Evolutionary conservation across 2,329 filamentous ascomycete species (phyloP).

Genomic region (Fusarium secorum): DNA sequence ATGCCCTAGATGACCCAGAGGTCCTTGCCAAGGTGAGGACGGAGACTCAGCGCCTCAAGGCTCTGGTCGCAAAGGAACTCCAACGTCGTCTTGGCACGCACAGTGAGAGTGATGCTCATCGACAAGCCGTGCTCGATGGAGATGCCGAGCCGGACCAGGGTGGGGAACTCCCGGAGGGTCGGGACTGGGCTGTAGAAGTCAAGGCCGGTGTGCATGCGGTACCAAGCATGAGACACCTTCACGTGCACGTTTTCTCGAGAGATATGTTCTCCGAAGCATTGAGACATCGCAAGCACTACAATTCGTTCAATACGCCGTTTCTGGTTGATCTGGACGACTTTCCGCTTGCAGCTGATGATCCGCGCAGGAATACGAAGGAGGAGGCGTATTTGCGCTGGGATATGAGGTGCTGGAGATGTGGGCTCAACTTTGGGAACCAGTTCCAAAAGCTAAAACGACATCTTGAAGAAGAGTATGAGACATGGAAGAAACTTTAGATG

Average conservation of each 20-base stretch:
- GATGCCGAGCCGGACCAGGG: conserved; percentile 46
- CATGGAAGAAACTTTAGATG: conserved; percentile 72
- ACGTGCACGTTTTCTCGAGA: conserved; percentile 84
- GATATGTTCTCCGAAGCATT: conserved; percentile 78
- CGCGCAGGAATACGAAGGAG: conserved; percentile 63
- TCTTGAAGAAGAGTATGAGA: conserved; percentile 75
- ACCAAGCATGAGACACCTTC: conserved; percentile 91
- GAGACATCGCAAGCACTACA: conserved; percentile 88
- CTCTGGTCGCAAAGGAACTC: conserved; percentile 77
- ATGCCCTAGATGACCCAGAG: conserved; percentile 73
- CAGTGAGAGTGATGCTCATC: conserved; percentile 69
- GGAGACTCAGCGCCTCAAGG: conserved; percentile 68
- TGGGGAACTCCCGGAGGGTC: conserved; percentile 68
- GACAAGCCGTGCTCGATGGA: conserved; percentile 72
- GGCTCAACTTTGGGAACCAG: conserved; percentile 73
- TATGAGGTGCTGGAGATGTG: conserved; percentile 87
- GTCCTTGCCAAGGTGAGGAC: conserved; percentile 72
- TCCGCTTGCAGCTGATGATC: conserved; percentile 73
- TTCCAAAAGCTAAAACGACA: conserved; percentile 81
- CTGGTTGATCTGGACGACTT: conserved; percentile 82
- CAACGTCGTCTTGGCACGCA: conserved; percentile 69
- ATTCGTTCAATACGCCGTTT: conserved; percentile 88
- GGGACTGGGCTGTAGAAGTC: conserved; percentile 81
- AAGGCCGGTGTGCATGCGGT: conserved; percentile 83
- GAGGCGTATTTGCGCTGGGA: conserved; percentile 69